Base-by-base conservation (phyloP, 495 filamentous ascomycete species). In the Podospora fimiseda region DNA sequence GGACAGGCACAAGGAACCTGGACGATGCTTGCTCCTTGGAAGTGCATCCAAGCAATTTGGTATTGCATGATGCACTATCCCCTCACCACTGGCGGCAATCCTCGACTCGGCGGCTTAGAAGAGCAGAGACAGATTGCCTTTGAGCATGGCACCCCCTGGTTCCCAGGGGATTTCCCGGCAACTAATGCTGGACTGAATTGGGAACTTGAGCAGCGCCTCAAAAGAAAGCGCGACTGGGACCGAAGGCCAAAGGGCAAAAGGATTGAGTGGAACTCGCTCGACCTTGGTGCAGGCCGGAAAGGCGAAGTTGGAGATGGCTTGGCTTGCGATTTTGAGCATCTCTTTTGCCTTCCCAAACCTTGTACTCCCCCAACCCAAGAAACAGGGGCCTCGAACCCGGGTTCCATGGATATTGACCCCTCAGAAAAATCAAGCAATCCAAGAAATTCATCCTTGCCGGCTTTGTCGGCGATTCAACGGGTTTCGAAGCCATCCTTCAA, bases 1-100 rank as follows among this genome's bases (percentile, higher is more conserved):
- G 72, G 72, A n/a, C 71, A 74, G 9, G 64, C 68, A 1, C 83
- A 85, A 42, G 86, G 87, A 0, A 81, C 74, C 1, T 97, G 91
- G 90, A 94, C 87, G 1, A 59, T 98, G 1, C 75, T 97, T 24
- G 73, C 93, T 2, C 93, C 93, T 0, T 97, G 93, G 91, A 92
- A 90, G 61, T 95, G 89, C 57, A 85, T 96, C 23, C 68, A 77
- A 18, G 83, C 90, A 1, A 71, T 97, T 33, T 98, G 93, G 93
- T 88, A 92, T 60, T 78, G 80, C 14, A 60, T 98, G 11, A 85
- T 95, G 80, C 88, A 88, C 61, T 92, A 87, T 61, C 89, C 90
- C 0, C 74, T 94, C 1, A 88, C 86, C 2, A 85, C 83, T 9
- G 87, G 89, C 20, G 81, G 86, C 1, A 90, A 87, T 42, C 82